Conservation (phyloP, 176 grass and related monocot species). For the Chloris gayana region DNA sequence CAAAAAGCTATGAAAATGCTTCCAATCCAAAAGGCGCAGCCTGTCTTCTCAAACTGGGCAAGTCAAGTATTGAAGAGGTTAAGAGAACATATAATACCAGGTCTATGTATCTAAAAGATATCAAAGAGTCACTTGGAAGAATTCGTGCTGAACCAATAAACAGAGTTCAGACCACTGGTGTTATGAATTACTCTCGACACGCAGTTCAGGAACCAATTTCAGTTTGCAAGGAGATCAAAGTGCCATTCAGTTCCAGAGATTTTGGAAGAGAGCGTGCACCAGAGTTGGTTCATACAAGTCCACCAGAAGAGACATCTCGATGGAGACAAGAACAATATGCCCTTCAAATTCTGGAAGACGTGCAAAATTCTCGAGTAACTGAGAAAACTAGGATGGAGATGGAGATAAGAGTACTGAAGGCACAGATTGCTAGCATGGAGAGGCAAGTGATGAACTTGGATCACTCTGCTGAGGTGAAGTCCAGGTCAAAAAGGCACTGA, state of each 20-base stretch:
- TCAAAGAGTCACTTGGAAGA: constrained; percentile 44
- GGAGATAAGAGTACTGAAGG: constrained; percentile 54
- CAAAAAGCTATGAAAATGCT: constrained; percentile 23
- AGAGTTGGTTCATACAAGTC: constrained; percentile 41
- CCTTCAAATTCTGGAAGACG: constrained; percentile 54
- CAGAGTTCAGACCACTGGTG: constrained; percentile 30
- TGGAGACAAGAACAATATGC: constrained; percentile 55
- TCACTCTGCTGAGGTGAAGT: constrained; percentile 30
- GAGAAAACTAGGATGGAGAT: constrained; percentile 43
- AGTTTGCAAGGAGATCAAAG: constrained; percentile 47
- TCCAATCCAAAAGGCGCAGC: constrained; percentile 24
- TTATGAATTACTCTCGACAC: constrained; percentile 33
- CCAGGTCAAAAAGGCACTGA: constrained; percentile 51
- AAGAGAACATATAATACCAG: constrained; percentile 39
- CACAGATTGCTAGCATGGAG: constrained; percentile 50
- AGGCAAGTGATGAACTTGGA: constrained; percentile 52
- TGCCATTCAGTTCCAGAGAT: constrained; percentile 36
- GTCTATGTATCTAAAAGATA: constrained; percentile 43
- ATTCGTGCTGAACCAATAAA: constrained; percentile 42
- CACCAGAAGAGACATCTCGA: constrained; percentile 44
- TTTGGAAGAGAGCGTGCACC: constrained; percentile 34
- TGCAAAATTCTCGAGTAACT: constrained; percentile 26
- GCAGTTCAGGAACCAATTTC: constrained; percentile 39
- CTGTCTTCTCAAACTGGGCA: constrained; percentile 41
- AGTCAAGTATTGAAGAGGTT: constrained; percentile 48